A percentile compares a stretch with the other conserved stretches of the same genome.
Conservation (phyloP, 1,284 basidiomycete species). For the Marasmius sp. region DNA sequence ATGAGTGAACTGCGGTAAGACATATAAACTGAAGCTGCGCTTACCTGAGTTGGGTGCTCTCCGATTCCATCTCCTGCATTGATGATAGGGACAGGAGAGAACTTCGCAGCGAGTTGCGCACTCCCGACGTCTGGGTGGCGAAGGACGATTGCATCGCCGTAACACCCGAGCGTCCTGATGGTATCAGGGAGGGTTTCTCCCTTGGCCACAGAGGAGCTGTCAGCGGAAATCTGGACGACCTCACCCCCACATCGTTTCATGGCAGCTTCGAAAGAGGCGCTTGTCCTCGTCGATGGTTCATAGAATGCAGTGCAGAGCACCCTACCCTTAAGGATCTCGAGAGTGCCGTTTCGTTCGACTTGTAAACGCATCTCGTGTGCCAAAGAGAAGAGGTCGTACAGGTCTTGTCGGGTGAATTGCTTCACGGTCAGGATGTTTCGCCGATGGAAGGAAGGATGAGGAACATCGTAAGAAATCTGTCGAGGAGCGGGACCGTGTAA, state of each 20-base stretch:
- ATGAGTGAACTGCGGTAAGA: constrained; percentile 1
- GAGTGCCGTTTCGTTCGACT: constrained; percentile 87
- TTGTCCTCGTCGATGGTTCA: constrained; percentile 96
- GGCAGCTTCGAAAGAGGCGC: constrained; percentile 96
- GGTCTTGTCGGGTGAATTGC: constrained; percentile 88
- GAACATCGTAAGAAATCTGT: constrained; percentile 34
- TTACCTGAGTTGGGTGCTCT: constrained; percentile 94
- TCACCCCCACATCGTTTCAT: constrained; percentile 98
- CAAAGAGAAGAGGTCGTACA: constrained; percentile 93
- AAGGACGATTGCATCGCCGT: constrained; percentile 93
- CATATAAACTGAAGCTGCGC: constrained; percentile 16
- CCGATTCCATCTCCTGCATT: constrained; percentile 98
- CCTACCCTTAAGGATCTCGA: constrained; percentile 90
- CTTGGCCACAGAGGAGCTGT: constrained; percentile 89
- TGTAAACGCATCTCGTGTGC: constrained; percentile 97
- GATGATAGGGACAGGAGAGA: constrained; percentile 92
- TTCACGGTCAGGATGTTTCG: constrained; percentile 95
- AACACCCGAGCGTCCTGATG: constrained; percentile 92
- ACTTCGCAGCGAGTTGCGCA: constrained; percentile 89
- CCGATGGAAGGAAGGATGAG: constrained; percentile 76
- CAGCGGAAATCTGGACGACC: constrained; percentile 83
- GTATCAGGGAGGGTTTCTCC: constrained; percentile 96
- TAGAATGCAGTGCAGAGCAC: constrained; percentile 97
- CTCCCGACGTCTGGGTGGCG: constrained; percentile 94
- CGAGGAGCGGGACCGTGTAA: constrained; percentile 23